Conservation (phyloP, 2,329 filamentous ascomycete species). For the Ophiocordyceps polyrhachis-furcata region DNA sequence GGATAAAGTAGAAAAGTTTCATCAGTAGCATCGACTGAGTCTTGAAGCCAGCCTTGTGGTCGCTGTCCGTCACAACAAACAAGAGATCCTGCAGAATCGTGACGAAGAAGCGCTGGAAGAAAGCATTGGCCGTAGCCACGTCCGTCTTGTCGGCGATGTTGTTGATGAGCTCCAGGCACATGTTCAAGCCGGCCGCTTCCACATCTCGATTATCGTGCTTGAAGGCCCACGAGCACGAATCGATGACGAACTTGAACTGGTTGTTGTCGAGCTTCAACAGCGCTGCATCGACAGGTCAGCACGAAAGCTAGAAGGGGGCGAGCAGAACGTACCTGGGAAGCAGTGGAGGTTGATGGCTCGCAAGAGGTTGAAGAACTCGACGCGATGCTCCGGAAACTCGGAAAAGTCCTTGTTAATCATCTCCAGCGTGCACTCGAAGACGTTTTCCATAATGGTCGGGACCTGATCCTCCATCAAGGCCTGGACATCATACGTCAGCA, state of each 20-base stretch:
- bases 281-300: conserved; percentile 21
- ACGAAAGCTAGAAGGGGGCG: neutral
- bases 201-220: conserved; percentile 99
- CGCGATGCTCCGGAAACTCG: conserved; percentile 93
- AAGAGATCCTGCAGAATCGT: conserved; percentile 94
- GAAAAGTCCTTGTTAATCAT: conserved; percentile 99
- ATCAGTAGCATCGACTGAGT: conserved; percentile 86
- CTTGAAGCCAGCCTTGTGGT: conserved; percentile 99
- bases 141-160: conserved; percentile 95
- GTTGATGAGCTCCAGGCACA: conserved; percentile 93
- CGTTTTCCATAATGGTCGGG: conserved; percentile 91
- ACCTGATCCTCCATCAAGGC: conserved; percentile 96
- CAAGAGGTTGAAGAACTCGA: conserved; percentile 98
- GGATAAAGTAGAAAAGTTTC: conserved; percentile 92
- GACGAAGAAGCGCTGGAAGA: conserved; percentile 97
- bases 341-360: conserved; percentile 93
- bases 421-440: conserved; percentile 94
- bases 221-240: conserved; percentile 99
- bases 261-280: conserved; percentile 85
- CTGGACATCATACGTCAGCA: conserved; percentile 21
- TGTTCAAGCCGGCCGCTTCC: conserved; percentile 86
- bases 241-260: conserved; percentile 98
- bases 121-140: conserved; percentile 66
- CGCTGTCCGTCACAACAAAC: conserved; percentile 91
- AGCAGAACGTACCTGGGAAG: conserved; percentile 49